Percentiles rank a stretch among this genome's conserved stretches.
phyloP scores from a whole-genome alignment of 2,329 filamentous ascomycete species.

The Rutstroemia sydowiana region DNA sequence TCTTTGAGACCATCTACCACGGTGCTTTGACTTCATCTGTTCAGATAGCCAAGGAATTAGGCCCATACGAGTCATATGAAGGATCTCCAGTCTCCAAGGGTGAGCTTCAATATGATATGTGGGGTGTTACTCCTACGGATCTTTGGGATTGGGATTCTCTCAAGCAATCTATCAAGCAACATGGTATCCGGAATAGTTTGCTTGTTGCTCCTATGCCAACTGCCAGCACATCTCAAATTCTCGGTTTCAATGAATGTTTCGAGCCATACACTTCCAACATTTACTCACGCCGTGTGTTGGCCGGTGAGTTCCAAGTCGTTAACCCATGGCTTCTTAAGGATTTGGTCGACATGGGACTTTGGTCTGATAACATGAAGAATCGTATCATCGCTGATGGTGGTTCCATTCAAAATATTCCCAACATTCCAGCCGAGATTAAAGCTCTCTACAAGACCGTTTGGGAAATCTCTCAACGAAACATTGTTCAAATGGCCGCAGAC shows the following conservation, averaged over 20 bases:
- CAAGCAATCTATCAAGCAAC: constrained; percentile 84
- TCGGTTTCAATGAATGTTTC: constrained; percentile 99
- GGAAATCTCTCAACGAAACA: constrained; percentile 94
- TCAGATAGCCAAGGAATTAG: constrained; percentile 75
- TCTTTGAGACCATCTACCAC: constrained; percentile 99
- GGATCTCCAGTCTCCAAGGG: constrained; percentile 93
- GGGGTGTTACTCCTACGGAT: constrained; percentile 85
- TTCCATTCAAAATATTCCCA: constrained; percentile 93
- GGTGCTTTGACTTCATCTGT: constrained; percentile 84
- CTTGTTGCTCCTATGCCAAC: constrained; percentile 97
- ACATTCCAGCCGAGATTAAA: constrained; percentile 94
- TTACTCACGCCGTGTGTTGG: constrained; percentile 95
- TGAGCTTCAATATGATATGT: constrained; percentile 98
- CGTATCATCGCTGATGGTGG: constrained; percentile 96
- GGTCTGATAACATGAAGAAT: constrained; percentile 99
- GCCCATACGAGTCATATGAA: constrained; percentile 82
- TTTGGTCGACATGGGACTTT: constrained; percentile 92
- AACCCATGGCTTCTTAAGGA: constrained; percentile 99
- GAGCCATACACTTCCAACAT: constrained; percentile 99
- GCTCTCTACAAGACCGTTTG: constrained; percentile 98
- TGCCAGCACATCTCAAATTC: constrained; percentile 92
- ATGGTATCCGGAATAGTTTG: constrained; percentile 92
- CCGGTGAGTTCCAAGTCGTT: constrained; percentile 98
- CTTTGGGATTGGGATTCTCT: constrained; percentile 94
- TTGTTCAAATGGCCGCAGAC: constrained; percentile 97